phyloP scores from a whole-genome alignment of 768 basidiomycete genomes.

The Pulveroboletus ravenelii region DNA sequence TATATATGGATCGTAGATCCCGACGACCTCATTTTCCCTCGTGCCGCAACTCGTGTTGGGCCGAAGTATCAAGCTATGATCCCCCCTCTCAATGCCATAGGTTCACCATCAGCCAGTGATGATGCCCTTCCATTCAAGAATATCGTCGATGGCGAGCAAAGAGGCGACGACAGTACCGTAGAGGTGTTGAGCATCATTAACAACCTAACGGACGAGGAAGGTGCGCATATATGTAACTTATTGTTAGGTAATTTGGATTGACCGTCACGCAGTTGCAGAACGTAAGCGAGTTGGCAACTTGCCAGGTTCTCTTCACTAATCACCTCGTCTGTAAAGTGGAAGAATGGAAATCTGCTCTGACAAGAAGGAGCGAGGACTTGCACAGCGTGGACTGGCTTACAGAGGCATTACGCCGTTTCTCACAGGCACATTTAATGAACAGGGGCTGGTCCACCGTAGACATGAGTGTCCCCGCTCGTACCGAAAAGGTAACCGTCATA shows the following conservation, averaged over 20 bases:
- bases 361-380: constrained; percentile 47
- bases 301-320: neutral
- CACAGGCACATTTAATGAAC: constrained; percentile 58
- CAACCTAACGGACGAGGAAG: constrained; percentile 60
- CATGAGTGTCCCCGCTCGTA: constrained; percentile 52
- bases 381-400: constrained; percentile 78
- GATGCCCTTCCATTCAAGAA: neutral
- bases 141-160: constrained; percentile 40
- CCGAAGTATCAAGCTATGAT: constrained; percentile 77
- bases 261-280: constrained; percentile 45
- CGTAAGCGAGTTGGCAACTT: constrained; percentile 36
- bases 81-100: constrained; percentile 33
- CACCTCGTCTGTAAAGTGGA: constrained; percentile 47
- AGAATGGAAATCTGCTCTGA: constrained; percentile 53
- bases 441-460: constrained; percentile 57
- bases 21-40: constrained; percentile 95
- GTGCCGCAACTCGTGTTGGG: constrained; percentile 86
- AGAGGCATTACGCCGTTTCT: constrained; percentile 67
- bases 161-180: constrained; percentile 69
- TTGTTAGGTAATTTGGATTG: constrained; percentile 19
- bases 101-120: constrained; percentile 33
- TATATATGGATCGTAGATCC: constrained; percentile 58
- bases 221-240: constrained; percentile 38
- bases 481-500: constrained; percentile 54
- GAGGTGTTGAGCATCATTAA: constrained; percentile 66